Evolutionary conservation across 805 yeast genomes (phyloP), one percentile per base, ranked within the genome.

Genomic region (Metschnikowia santaceciliae): DNA sequence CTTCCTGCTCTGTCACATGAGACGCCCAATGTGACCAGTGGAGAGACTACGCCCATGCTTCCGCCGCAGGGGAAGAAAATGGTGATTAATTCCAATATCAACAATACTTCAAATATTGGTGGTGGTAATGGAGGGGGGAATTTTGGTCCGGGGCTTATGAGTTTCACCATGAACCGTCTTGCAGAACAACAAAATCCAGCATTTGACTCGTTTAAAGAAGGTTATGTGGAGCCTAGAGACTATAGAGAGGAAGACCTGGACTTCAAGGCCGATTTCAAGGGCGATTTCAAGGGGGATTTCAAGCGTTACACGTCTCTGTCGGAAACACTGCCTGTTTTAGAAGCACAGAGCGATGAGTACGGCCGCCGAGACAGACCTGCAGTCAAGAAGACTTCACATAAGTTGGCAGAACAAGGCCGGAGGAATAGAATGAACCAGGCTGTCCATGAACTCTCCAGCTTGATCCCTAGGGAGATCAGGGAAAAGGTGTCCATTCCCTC

Each of bases 381-480:
- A 30, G 47, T 36, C 6, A 85, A 86, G 64, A 83, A 85, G 60
- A 80, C 86, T 2, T 80, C 81, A 39, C 99, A 92, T 68, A 91
- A 92, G 65, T 77, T 89, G 14, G 98, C 99, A 0, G 99, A 92
- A 69, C 97, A 94, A 68, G 98, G 96, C 14, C 78, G 99, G 48
- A 79, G 99, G 59, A 91, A 92, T 66, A 76, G 99, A 55, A 86
- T 92, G 84, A 94, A 94, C 66, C 71, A 75, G 50, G 98, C 97
- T 0, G 83, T 92, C 32, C 82, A 81, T 41, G 96, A 88, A 40
- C 72, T 92, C 52, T 84, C 85, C 7, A 60, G 73, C 8, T 68
- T 90, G 54, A 77, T 92, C 20, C 95, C 96, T 0, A 80, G 83
- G 5, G 66, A 67, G 22, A 71, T 82, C 59, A 81, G 77, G 50